phyloP scores from a whole-genome alignment of 179 eudicot species.

The Drosera spatulata region DNA sequence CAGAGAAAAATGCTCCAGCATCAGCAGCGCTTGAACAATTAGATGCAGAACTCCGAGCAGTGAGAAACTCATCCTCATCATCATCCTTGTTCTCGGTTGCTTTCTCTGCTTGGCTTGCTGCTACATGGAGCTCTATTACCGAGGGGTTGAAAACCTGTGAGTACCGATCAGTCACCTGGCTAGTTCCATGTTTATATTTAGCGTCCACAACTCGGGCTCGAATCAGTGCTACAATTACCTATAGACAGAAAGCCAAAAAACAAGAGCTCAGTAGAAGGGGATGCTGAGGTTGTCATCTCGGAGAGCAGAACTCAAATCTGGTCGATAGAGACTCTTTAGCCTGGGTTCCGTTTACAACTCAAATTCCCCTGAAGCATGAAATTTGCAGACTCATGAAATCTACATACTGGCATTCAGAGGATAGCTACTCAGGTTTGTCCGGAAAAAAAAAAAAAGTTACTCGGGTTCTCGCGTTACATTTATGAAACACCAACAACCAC shows the following conservation, averaged over 20 bases:
- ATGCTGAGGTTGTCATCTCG: no score
- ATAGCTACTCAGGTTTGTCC: no score
- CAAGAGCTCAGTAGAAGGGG: neutral
- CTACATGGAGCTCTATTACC: slow-evolving; percentile 22
- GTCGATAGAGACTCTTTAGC: no score
- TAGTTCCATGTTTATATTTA: slow-evolving; percentile 27
- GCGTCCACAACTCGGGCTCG: slow-evolving; percentile 63
- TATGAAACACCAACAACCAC: no score
- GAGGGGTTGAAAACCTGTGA: slow-evolving; percentile 30
- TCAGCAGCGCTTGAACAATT: slow-evolving; percentile 30
- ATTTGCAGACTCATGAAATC: no score
- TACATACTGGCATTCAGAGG: no score
- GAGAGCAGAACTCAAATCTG: no score
- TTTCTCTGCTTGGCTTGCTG: slow-evolving; percentile 5
- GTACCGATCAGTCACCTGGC: slow-evolving; percentile 23
- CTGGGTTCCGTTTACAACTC: no score
- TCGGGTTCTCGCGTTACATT: no score
- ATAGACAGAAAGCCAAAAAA: slow-evolving; percentile 6
- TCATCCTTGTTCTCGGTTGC: slow-evolving; percentile 1
- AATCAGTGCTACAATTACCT: slow-evolving; percentile 53
- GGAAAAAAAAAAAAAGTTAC: no score
- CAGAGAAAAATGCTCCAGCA: slow-evolving; percentile 12
- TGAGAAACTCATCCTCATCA: slow-evolving; percentile 40
- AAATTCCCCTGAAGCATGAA: no score
- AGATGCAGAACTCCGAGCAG: slow-evolving; percentile 47